Conservation (phyloP, 176 grass and related monocot species). For the Aegilops sharonensis region DNA sequence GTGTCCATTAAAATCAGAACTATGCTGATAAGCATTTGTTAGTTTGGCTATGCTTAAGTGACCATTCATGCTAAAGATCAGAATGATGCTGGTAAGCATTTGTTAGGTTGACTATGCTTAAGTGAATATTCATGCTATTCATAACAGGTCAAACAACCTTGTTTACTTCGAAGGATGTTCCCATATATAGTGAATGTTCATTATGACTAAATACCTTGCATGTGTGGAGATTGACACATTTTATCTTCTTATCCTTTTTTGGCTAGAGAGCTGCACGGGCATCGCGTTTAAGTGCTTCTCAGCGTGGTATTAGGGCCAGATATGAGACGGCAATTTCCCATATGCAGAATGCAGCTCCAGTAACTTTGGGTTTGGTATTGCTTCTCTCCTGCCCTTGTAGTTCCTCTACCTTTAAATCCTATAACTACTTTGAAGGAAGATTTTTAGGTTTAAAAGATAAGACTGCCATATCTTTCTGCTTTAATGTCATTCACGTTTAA, state of each 20-base stretch:
- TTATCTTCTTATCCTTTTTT: slow-evolving; percentile 16
- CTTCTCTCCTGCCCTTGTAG: neutral
- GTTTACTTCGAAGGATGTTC: neutral
- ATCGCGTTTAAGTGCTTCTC: slow-evolving; percentile 24
- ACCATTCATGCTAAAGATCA: neutral
- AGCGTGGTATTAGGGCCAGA: slow-evolving; percentile 9
- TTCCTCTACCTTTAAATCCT: slow-evolving; percentile 8
- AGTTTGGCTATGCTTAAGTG: neutral
- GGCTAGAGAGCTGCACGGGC: slow-evolving; percentile 39
- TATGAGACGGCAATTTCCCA: slow-evolving; percentile 17
- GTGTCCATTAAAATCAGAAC: slow-evolving; percentile 1
- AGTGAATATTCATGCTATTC: neutral
- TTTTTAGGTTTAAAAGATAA: slow-evolving; percentile 21
- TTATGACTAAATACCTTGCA: neutral
- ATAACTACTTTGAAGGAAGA: slow-evolving; percentile 6
- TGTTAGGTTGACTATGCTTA: neutral
- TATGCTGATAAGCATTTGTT: neutral
- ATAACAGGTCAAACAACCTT: neutral
- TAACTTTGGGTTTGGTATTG: slow-evolving; percentile 36
- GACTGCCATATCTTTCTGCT: neutral
- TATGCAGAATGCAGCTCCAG: neutral
- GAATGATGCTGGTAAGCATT: slow-evolving; percentile 6
- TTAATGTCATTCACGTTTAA: slow-evolving; percentile 14
- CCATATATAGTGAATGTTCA: neutral
- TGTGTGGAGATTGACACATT: slow-evolving; percentile 24